Base-by-base conservation (phyloP, 768 basidiomycete species). In the Termitomyces sp. region DNA sequence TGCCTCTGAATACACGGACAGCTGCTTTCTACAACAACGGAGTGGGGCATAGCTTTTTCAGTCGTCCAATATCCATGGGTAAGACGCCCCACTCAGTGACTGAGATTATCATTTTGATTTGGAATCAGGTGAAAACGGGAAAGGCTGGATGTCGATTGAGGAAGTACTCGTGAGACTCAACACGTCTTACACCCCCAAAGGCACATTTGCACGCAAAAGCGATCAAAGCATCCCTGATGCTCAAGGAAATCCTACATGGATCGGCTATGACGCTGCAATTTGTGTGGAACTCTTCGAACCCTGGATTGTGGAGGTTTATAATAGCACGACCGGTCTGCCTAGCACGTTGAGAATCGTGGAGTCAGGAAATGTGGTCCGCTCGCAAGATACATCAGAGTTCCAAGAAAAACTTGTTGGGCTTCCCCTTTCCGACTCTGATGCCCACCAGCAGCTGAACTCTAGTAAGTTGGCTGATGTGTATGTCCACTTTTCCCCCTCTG, bases 281-380 rank as follows among this genome's bases (percentile, higher is more conserved):
- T 79, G 77, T 53, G 56, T 77, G 8, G 68, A 76, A 59, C 55
- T 75, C 1, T 75, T 76, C 34, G 76, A 79, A 50, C 76, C 76
- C 2, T 79, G 74, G 72, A 61, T 79, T 18, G 56, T 78, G 6
- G 75, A 77, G 43, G 66, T 71, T 5, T 75, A 70, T 53, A 75
- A 76, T 47, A 67, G 66, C 42, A 72, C 74, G 9, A 61, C 63
- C 12, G 73, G 72, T 5, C 55, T 62, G 1, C 75, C 76, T 1
- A 68, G 46, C 22, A 65, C 74, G 0, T 44, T 67, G 22, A 64
- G 65, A 32, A 71, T 79, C 33, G 68, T 74, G 13, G 71, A 67
- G 26, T 68, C 71, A 27, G 68, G 66, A 3, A 71, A 68, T 39
- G 45, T 54, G 13, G 62, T 75, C 54, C 55, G 57, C 30, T 67